Evolutionary conservation across 2,329 filamentous ascomycete species (phyloP).

Genomic region (Leptosphaerulina australis): DNA sequence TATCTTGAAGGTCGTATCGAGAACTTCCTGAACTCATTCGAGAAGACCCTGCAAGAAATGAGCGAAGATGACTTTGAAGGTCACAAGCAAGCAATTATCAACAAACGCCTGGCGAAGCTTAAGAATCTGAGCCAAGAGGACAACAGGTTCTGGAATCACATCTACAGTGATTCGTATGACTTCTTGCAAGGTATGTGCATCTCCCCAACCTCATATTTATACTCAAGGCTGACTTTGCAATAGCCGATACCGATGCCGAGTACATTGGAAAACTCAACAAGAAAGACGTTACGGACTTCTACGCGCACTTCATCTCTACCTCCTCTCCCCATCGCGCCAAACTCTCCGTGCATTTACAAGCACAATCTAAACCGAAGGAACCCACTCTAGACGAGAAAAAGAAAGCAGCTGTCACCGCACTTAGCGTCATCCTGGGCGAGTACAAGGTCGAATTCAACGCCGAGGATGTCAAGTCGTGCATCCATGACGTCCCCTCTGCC

Average conservation of each 20-base stretch:
- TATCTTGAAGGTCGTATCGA: conserved; percentile 91
- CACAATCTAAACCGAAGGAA: conserved; percentile 63
- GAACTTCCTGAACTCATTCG: conserved; percentile 74
- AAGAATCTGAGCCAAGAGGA: conserved; percentile 92
- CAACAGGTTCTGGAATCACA: conserved; percentile 80
- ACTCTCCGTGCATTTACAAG: conserved; percentile 80
- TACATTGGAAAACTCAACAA: conserved; percentile 77
- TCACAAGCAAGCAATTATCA: conserved; percentile 87
- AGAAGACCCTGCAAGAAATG: conserved; percentile 73
- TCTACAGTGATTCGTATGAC: conserved; percentile 84
- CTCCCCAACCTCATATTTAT: conserved; percentile 2
- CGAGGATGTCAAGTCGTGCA: conserved; percentile 50
- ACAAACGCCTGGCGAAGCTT: conserved; percentile 84
- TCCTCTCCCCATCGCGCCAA: conserved; percentile 77
- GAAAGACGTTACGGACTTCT: conserved; percentile 80
- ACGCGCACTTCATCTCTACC: conserved; percentile 74
- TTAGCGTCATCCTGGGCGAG: conserved; percentile 53
- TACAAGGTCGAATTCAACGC: conserved; percentile 54
- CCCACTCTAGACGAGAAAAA: conserved; percentile 52
- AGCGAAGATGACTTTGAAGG: conserved; percentile 82
- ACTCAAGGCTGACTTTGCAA: conserved; percentile 6
- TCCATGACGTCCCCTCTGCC: conserved; percentile 56
- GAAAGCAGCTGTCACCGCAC: conserved; percentile 43
- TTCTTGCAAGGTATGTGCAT: conserved; percentile 77
- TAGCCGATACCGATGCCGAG: conserved; percentile 77